Percentiles rank a stretch among this genome's conserved stretches.
Conservation (phyloP, 257 asterid genomes). For the Paulownia fortunei region DNA sequence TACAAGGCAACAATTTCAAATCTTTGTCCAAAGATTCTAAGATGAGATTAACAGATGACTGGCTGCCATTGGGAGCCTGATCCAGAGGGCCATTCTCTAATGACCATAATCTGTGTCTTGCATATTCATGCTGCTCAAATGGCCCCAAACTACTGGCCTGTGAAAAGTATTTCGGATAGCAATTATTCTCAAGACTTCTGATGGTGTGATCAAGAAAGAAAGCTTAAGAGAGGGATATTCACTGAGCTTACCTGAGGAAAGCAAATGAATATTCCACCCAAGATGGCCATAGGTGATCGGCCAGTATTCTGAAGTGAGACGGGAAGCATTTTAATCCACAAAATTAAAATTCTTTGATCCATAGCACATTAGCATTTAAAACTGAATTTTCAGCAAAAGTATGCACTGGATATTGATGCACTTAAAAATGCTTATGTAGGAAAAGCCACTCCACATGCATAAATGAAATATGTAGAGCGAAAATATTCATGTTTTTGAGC, state of each 20-base stretch:
- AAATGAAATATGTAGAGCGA: no score
- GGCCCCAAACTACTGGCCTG: slow-evolving; percentile 41
- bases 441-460: no score
- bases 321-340: background rate
- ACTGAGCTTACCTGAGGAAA: slow-evolving; percentile 57
- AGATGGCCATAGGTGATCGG: slow-evolving; percentile 45
- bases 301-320: slow-evolving; percentile 33
- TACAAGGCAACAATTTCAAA: slow-evolving; percentile 51
- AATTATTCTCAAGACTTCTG: background rate
- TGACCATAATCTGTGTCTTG: slow-evolving; percentile 57
- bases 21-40: slow-evolving; percentile 56
- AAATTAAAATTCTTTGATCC: background rate
- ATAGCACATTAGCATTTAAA: background rate
- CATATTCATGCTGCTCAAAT: slow-evolving; percentile 54
- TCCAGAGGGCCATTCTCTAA: slow-evolving; percentile 51
- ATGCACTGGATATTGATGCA: no score
- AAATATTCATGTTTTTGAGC: background rate
- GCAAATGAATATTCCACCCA: slow-evolving; percentile 62
- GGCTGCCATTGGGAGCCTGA: slow-evolving; percentile 39
- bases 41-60: slow-evolving; percentile 58
- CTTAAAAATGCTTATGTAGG: no score
- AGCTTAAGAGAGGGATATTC: background rate
- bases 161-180: background rate
- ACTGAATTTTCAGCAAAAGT: no score
- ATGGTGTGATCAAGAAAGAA: background rate